A percentile compares a stretch with the other conserved stretches of the same genome.
phyloP scores from a whole-genome alignment of 2,329 filamentous ascomycete species.

The Stromatinia cepivora region DNA sequence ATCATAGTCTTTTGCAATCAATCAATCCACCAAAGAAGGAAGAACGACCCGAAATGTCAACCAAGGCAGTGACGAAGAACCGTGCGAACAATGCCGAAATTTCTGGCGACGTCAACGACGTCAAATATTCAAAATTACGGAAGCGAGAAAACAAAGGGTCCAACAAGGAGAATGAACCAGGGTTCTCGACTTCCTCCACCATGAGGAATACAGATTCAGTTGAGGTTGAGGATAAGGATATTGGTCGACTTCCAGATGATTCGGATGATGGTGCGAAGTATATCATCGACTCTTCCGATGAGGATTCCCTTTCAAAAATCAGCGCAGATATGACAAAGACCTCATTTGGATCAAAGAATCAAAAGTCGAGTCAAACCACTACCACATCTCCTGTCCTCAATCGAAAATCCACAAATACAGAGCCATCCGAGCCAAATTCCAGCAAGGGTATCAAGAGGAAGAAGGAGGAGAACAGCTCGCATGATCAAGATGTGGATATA shows the following conservation, averaged over 20 bases:
- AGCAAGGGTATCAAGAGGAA: constrained; percentile 29
- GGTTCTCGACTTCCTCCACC: not conserved
- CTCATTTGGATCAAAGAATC: not conserved
- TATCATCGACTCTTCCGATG: constrained; percentile 8
- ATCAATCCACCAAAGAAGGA: constrained; percentile 6
- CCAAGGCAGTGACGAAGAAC: not conserved
- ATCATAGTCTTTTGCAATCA: constrained; percentile 11
- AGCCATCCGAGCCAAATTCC: constrained; percentile 11
- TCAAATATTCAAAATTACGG: not conserved
- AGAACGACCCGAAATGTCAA: not conserved
- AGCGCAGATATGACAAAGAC: constrained; percentile 22
- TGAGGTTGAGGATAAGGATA: constrained; percentile 9
- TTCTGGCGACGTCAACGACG: not conserved
- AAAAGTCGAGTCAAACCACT: not conserved
- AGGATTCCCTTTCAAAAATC: constrained; percentile 11
- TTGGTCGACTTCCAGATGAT: constrained; percentile 18
- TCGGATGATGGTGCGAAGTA: constrained; percentile 17
- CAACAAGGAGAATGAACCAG: constrained; percentile 9
- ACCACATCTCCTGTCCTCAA: not conserved
- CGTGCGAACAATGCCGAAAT: not conserved
- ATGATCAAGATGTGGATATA: constrained; percentile 27
- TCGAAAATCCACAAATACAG: not conserved
- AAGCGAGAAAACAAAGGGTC: constrained; percentile 7
- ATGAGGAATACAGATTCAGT: not conserved
- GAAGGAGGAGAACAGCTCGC: constrained; percentile 16